Conservation (phyloP, 139 green algal species). For the Deuterostichococcus epilithicus region DNA sequence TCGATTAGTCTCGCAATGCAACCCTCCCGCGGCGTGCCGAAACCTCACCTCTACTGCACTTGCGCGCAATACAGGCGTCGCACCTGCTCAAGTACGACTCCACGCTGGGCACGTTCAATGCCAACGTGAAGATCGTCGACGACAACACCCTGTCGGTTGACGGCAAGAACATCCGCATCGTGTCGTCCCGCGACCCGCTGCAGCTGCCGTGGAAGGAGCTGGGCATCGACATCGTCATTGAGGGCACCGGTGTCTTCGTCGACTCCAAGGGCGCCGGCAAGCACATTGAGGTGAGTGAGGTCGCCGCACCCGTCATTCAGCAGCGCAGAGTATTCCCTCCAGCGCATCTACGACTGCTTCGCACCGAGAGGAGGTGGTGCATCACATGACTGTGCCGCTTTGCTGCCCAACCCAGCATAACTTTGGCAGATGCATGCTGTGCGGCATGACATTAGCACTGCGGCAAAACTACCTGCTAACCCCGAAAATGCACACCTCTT, state of each 20-base stretch:
- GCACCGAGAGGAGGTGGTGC: too few relatives aligned
- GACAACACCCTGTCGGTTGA: conserved; percentile 88
- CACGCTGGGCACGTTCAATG: conserved; percentile 92
- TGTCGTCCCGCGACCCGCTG: conserved; percentile 92
- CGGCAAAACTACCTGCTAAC: too few relatives aligned
- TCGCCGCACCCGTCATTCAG: too few relatives aligned
- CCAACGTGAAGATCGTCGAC: conserved; percentile 91
- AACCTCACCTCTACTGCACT: neutral
- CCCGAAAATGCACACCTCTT: too few relatives aligned
- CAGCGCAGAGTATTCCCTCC: too few relatives aligned
- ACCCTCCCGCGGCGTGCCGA: too few relatives aligned
- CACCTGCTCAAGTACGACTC: conserved; percentile 99
- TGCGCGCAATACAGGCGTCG: conserved; percentile 61
- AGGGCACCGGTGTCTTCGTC: conserved; percentile 96
- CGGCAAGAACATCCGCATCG: conserved; percentile 92
- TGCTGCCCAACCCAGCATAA: too few relatives aligned
- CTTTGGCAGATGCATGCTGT: too few relatives aligned
- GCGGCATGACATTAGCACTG: too few relatives aligned
- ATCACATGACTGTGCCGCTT: too few relatives aligned
- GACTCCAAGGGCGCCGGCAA: conserved; percentile 84
- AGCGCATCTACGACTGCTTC: too few relatives aligned
- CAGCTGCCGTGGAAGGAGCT: conserved; percentile 90
- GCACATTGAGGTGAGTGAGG: conserved; percentile 71
- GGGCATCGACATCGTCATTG: conserved; percentile 95
- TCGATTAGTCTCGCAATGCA: too few relatives aligned